Conservation (phyloP, 352 stramenopile genomes). For the Paralagenidium karlingii region DNA sequence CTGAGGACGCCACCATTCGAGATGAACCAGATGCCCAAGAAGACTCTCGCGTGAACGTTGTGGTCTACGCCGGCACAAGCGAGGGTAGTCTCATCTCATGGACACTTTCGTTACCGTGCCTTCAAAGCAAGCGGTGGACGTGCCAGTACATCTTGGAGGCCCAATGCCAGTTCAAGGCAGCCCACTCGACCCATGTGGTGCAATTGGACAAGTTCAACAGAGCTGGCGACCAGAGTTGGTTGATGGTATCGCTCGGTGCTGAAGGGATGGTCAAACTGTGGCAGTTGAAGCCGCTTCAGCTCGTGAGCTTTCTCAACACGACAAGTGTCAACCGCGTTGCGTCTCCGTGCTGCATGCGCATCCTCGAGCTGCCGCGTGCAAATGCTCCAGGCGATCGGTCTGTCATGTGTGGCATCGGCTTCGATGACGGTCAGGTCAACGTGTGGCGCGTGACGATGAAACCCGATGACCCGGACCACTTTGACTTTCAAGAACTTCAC, state of each 20-base stretch:
- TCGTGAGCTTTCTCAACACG: slow-evolving; percentile 26
- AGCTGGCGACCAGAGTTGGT: no score
- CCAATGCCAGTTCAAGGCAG: slow-evolving; percentile 7
- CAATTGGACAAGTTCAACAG: slow-evolving; percentile 13
- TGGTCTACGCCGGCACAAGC: no score
- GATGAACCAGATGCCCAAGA: no score
- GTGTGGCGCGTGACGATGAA: slow-evolving; percentile 26
- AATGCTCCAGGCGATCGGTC: no score
- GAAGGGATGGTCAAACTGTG: slow-evolving; percentile 55
- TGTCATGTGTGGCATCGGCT: no score
- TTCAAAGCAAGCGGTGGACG: no score
- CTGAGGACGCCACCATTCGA: no score
- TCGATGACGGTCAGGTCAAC: slow-evolving; percentile 33
- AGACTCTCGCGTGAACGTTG: no score
- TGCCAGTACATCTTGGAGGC: slow-evolving; percentile 12
- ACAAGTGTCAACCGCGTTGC: slow-evolving; percentile 9
- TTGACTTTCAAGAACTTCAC: slow-evolving; percentile 12
- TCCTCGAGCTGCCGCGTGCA: no score
- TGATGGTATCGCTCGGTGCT: slow-evolving; percentile 26
- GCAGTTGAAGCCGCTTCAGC: slow-evolving; percentile 17
- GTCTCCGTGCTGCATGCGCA: slow-evolving; percentile 28
- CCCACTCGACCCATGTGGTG: slow-evolving; percentile 37
- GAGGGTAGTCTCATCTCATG: no score
- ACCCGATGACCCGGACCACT: slow-evolving; percentile 2
- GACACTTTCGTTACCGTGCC: no score